These are phyloP conservation scores for Cystobasidium pallidum DNA, from an alignment of 1,284 basidiomycete species.

Conservation along the genomic window DNA sequence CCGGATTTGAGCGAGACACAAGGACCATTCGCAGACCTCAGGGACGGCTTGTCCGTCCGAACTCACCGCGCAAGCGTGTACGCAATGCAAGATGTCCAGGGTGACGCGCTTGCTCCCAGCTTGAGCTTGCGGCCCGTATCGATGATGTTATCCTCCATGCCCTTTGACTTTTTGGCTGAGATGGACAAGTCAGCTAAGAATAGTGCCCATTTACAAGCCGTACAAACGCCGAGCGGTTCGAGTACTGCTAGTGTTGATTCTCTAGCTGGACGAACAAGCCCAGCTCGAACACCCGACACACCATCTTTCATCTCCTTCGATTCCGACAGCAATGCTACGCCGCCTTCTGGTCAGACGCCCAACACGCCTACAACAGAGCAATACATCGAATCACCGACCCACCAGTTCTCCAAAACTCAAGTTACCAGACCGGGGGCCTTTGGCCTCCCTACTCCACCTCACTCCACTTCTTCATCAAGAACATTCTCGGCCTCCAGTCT, in stretches of 20 bases:
- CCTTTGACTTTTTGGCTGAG: conserved; percentile 25
- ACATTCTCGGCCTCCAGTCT: conserved; percentile 24
- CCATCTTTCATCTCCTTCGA: conserved; percentile 43
- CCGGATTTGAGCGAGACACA: conserved; percentile 25
- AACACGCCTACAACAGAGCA: conserved; percentile 7
- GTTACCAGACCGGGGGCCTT: background rate
- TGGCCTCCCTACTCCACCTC: conserved; percentile 40
- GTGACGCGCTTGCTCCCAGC: conserved; percentile 33
- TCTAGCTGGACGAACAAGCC: background rate
- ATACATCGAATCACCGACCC: background rate
- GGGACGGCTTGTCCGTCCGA: conserved; percentile 19
- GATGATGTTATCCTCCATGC: conserved; percentile 45
- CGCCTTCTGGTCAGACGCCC: conserved; percentile 17
- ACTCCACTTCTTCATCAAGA: conserved; percentile 30
- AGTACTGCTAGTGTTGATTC: background rate
- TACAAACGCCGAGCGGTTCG: conserved; percentile 2
- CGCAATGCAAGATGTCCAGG: background rate
- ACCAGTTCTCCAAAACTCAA: background rate
- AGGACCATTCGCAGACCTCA: background rate
- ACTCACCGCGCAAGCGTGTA: conserved; percentile 2
- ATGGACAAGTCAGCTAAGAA: conserved; percentile 28
- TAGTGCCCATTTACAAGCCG: conserved; percentile 12
- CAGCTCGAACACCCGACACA: conserved; percentile 37
- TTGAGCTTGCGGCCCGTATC: conserved; percentile 44
- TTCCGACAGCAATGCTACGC: conserved; percentile 16